Base-by-base conservation (phyloP, 768 basidiomycete species). In the Strobilomyces dryophilus region DNA sequence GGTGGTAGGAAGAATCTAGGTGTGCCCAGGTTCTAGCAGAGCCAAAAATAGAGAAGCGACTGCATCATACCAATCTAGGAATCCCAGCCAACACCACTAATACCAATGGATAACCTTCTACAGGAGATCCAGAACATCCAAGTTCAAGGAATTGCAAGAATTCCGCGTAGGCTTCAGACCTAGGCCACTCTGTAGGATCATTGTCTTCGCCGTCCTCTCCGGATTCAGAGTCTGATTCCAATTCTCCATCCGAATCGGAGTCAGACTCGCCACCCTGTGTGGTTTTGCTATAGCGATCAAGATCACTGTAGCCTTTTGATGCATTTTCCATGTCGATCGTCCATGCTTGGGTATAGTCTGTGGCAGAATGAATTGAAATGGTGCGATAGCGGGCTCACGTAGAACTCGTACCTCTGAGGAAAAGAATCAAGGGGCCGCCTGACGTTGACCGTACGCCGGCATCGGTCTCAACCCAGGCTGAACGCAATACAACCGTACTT, bases 71-170 rank as follows among this genome's bases (percentile, higher is more conserved):
- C 39, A 76, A 73, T 12, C 76, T 66, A 1, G 92, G 89, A 12
- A 98, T 79, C 0, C 91, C 93, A 2, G 92, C 89, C 14, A 98
- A 65, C 24, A 94, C 76, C 24, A 97, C 75, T 17, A 97, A 72
- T 26, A 95, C 76, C 2, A 85, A 77, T 0, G 92, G 92, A 66
- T 97, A 98, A 3, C 88, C 89, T 57, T 87, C 79, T 1, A 82
- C 65, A 0, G 92, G 87, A 5, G 85, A 81, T 1, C 88, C 87
- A n/a, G 82, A 80, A 66, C 93, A 97, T 11, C 85, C 91, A 1
- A 81, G 71, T 51, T 83, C 74, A 20, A 98, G 78, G 72, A 94
- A 97, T 35, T 77, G 79, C 20, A 93, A 72, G 69, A 98, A 94
- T 45, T 87, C 84, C 14, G 62, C 67, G 62, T 88, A 95, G 3